A percentile compares a stretch with the other conserved stretches of the same genome.
These are phyloP conservation scores for Dittrichia graveolens DNA, from an alignment of 129 eudicot species.

Conservation along the genomic window DNA sequence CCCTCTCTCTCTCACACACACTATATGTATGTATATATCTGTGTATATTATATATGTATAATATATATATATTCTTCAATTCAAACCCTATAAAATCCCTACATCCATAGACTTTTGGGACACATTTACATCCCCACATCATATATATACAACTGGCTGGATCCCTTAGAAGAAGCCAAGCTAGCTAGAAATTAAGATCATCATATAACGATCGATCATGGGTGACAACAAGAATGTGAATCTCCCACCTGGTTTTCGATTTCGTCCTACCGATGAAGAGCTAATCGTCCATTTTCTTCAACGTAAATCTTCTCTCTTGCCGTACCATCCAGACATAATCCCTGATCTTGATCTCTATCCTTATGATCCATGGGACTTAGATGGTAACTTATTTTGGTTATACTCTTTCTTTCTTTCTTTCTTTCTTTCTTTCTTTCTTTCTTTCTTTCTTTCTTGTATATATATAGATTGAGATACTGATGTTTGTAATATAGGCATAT, in stretches of 20 bases:
- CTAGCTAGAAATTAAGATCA: not conserved
- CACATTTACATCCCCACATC: conserved; percentile 10
- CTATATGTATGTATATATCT: conserved; percentile 25
- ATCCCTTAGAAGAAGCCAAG: not conserved
- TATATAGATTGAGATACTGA: too few relatives aligned
- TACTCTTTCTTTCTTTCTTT: too few relatives aligned
- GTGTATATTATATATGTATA: conserved; percentile 19
- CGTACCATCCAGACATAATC: conserved; percentile 83
- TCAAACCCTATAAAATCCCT: conserved; percentile 37
- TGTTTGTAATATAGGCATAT: too few relatives aligned
- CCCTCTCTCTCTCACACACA: conserved; percentile 14
- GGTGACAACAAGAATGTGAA: conserved; percentile 57
- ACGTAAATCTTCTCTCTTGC: conserved; percentile 66
- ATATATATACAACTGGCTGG: not conserved
- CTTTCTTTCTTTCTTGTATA: too few relatives aligned
- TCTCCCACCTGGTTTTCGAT: conserved; percentile 88
- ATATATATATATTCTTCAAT: not conserved
- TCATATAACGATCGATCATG: conserved; percentile 13
- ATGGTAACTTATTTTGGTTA: conserved; percentile 43
- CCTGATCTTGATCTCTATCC: conserved; percentile 87
- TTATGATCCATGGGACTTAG: conserved; percentile 88
- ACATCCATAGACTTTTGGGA: conserved; percentile 4
- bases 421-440: too few relatives aligned
- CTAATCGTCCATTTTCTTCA: conserved; percentile 89
- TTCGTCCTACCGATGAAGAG: conserved; percentile 84